These are phyloP conservation scores for Jamesozyma gamospora DNA, from an alignment of 805 yeast species.

Conservation along the genomic window DNA sequence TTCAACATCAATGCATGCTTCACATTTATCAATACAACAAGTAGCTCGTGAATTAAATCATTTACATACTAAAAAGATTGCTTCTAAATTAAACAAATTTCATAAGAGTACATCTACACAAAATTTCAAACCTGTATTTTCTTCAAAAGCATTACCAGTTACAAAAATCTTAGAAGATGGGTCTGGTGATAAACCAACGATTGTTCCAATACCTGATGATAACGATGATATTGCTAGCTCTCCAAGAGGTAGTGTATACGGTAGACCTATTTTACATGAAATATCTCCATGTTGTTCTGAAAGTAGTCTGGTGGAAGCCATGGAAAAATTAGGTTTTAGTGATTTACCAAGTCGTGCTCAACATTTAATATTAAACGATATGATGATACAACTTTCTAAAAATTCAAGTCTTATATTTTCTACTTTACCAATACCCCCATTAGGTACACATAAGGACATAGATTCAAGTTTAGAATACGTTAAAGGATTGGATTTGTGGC, in stretches of 20 bases:
- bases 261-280: slow-evolving; percentile 15
- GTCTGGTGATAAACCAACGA: slow-evolving; percentile 56
- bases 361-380: slow-evolving; percentile 76
- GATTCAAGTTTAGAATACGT: slow-evolving; percentile 66
- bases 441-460: slow-evolving; percentile 68
- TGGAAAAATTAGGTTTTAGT: slow-evolving; percentile 49
- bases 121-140: slow-evolving; percentile 45
- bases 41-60: slow-evolving; percentile 6
- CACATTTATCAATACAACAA: slow-evolving; percentile 8
- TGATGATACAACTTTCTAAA: slow-evolving; percentile 59
- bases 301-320: slow-evolving; percentile 27
- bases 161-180: slow-evolving; percentile 60
- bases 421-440: slow-evolving; percentile 79
- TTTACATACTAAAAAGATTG: slow-evolving; percentile 1
- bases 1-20: slow-evolving; percentile 9
- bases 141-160: slow-evolving; percentile 62
- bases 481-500: slow-evolving; percentile 68
- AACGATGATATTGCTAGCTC: slow-evolving; percentile 1
- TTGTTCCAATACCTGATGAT: slow-evolving; percentile 40
- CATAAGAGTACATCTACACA: slow-evolving; percentile 5
- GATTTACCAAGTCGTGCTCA: slow-evolving; percentile 90
- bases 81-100: not conserved
- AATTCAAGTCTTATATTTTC: slow-evolving; percentile 69
- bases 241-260: not conserved
- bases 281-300: slow-evolving; percentile 27